Conservation (phyloP, 306 rosid species). For the Quercus wislizeni region DNA sequence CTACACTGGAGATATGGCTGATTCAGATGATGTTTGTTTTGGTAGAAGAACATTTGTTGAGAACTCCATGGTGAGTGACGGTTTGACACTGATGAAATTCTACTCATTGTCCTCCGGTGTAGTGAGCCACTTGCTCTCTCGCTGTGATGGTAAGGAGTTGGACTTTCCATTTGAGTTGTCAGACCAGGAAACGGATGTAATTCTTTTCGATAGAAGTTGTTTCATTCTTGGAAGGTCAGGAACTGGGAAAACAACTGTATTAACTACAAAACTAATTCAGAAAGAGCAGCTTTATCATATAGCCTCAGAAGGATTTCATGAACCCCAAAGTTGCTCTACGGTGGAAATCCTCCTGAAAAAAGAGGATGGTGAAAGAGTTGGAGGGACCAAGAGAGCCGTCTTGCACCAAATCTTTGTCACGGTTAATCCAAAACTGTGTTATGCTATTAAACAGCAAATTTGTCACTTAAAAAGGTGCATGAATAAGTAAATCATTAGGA, state of each 20-base stretch:
- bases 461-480: conserved; percentile 59
- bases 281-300: conserved; percentile 46
- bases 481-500: neutral
- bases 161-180: conserved; percentile 78
- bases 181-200: conserved; percentile 57
- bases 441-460: conserved; percentile 63
- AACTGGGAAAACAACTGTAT: conserved; percentile 80
- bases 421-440: conserved; percentile 70
- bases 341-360: conserved; percentile 4
- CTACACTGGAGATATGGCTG: conserved; percentile 19
- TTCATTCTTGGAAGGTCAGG: conserved; percentile 85
- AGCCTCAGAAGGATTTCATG: conserved; percentile 31
- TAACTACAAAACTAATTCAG: conserved; percentile 68
- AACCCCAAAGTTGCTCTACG: neutral
- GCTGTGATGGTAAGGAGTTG: conserved; percentile 46
- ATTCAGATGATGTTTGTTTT: conserved; percentile 17
- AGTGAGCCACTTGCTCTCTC: conserved; percentile 60
- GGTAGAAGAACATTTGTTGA: conserved; percentile 67
- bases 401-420: conserved; percentile 71
- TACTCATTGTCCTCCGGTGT: conserved; percentile 51
- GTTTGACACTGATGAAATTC: conserved; percentile 77
- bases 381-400: conserved; percentile 23
- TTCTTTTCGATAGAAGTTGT: conserved; percentile 49
- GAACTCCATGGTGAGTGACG: conserved; percentile 77
- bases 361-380: conserved; percentile 11